These are phyloP conservation scores for Chalciporus piperatus DNA, from an alignment of 768 basidiomycete species.

Conservation along the genomic window DNA sequence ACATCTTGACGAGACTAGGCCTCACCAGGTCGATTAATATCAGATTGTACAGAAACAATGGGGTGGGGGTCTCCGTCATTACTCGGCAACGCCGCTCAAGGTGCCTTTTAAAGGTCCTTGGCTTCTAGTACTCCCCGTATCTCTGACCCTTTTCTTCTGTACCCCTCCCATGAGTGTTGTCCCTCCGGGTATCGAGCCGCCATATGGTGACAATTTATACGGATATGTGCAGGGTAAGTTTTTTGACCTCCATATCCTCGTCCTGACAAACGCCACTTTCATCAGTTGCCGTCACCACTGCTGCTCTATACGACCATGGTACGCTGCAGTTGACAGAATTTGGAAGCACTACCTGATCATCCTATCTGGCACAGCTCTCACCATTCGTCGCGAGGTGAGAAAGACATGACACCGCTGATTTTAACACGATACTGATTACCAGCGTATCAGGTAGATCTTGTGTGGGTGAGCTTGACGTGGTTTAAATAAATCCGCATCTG, in stretches of 20 bases:
- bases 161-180: slow-evolving; percentile 21
- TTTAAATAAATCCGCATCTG: neutral
- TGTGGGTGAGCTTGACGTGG: slow-evolving; percentile 24
- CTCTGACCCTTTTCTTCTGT: neutral
- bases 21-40: slow-evolving; percentile 12
- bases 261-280: slow-evolving; percentile 5
- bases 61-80: neutral
- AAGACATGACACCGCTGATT: neutral
- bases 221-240: slow-evolving; percentile 23
- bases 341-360: neutral
- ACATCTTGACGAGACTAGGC: neutral
- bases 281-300: slow-evolving; percentile 28
- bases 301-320: slow-evolving; percentile 31
- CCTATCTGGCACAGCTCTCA: slow-evolving; percentile 15
- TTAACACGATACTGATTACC: neutral
- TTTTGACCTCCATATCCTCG: neutral
- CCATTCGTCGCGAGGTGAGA: slow-evolving; percentile 28
- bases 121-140: neutral
- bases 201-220: slow-evolving; percentile 10
- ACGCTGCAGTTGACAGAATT: neutral
- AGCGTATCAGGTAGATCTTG: slow-evolving; percentile 24
- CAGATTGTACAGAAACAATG: slow-evolving; percentile 1
- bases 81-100: neutral
- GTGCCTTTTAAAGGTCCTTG: slow-evolving; percentile 14
- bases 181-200: slow-evolving; percentile 6